These are phyloP conservation scores for Eucalyptus dawsonii DNA, from an alignment of 345 rosid species.

Conservation along the genomic window DNA sequence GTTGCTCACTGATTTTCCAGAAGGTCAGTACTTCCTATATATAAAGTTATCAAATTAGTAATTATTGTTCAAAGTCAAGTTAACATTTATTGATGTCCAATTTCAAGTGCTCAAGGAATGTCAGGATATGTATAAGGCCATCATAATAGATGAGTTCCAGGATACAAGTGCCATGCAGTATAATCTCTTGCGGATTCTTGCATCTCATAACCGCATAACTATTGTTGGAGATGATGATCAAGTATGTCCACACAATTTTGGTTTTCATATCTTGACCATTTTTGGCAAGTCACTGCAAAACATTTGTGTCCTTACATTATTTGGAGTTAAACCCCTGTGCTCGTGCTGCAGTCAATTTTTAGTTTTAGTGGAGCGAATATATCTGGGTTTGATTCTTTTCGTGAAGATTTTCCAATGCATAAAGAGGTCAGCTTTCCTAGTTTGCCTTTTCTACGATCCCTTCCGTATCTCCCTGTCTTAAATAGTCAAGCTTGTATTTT, in stretches of 20 bases:
- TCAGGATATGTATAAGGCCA: constrained; percentile 73
- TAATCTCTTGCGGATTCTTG: constrained; percentile 48
- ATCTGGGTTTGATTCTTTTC: constrained; percentile 89
- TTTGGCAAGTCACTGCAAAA: not conserved
- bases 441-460: not conserved
- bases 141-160: constrained; percentile 90
- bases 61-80: not conserved
- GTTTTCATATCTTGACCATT: not conserved
- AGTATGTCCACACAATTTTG: constrained; percentile 16
- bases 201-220: constrained; percentile 67
- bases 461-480: not conserved
- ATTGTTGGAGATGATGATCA: constrained; percentile 97
- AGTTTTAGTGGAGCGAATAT: constrained; percentile 90
- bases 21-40: constrained; percentile 36
- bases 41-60: not conserved
- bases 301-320: not conserved
- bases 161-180: constrained; percentile 95
- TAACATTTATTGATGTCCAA: constrained; percentile 1
- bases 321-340: not conserved
- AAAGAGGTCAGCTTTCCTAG: constrained; percentile 48
- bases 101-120: constrained; percentile 60
- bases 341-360: constrained; percentile 67
- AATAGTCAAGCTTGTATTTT: not conserved
- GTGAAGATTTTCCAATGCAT: constrained; percentile 58
- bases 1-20: constrained; percentile 66